Evolutionary conservation across 352 stramenopile genomes (phyloP), one percentile per base, ranked within the genome.

Genomic region (Pythium dissimile): DNA sequence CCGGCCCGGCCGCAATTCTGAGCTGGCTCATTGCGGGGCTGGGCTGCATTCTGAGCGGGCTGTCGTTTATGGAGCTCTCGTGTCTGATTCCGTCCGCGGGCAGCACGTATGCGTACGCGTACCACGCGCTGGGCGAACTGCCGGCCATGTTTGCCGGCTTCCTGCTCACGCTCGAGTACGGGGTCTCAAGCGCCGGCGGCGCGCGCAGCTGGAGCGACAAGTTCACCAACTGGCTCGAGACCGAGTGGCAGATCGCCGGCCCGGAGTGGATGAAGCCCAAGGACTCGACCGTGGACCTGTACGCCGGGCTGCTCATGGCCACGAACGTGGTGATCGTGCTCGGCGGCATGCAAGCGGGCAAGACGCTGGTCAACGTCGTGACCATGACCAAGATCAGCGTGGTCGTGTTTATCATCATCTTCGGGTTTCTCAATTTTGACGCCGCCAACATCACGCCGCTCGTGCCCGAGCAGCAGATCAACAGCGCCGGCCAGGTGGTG

Each of bases 171-270:
- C 75, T 98, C 44, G 94, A 98, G 76, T 98, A 98, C 75, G 83
- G 89, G 30, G 64, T 98, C 20, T 93, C 86, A 1, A 91, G 85
- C 34, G 88, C 91, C 12, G 96, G 94, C 1, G 91, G 95, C 0
- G 94, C 96, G 0, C 84, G 93, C 42, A 89, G 68, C 51, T 98
- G 95, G 95, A 96, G 91, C 57, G 88, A 97, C 70, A 98, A 98
- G 75, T 71, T 98, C 32, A 82, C 84, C 3, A 73, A 82, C n/a
- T 94, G 80, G 80, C 66, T 94, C 49, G 62, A 74, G 5, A 75
- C 69, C 1, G 70, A 94, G 58, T 71, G 86, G 28, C 50, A 72
- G 3, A 47, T 84, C 13, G 26, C 52, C 3, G 77, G 74, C 0
- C 80, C 80, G 0, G 57, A 50, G 27, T 89, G 80, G 77, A 86